Conservation (phyloP, 2,329 filamentous ascomycete species). For the Colletotrichum sp. region DNA sequence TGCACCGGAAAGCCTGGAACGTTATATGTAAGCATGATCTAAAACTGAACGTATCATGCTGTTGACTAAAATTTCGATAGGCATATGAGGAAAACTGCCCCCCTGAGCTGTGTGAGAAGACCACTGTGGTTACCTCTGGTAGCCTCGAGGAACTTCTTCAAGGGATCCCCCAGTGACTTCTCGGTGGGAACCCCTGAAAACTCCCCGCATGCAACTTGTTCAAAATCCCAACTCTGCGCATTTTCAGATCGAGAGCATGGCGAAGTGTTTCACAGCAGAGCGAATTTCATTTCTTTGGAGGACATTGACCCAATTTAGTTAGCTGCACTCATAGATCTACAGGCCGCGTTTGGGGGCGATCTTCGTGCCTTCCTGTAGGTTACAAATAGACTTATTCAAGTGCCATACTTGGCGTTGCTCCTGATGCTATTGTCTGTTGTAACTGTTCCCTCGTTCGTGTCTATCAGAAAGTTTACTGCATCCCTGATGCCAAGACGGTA, state of each 20-base stretch:
- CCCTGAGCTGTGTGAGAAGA: background rate
- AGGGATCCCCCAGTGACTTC: background rate
- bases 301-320: background rate
- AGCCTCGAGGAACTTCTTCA: background rate
- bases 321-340: background rate
- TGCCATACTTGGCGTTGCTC: background rate
- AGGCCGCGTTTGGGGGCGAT: background rate
- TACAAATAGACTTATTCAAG: background rate
- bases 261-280: background rate
- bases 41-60: background rate
- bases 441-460: background rate
- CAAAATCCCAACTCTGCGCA: background rate
- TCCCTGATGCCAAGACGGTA: background rate
- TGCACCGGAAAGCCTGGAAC: background rate
- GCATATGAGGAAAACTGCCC: background rate
- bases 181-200: background rate
- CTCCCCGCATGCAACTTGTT: background rate
- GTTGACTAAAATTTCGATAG: background rate
- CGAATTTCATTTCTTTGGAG: background rate
- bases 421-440: background rate
- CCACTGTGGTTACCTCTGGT: background rate
- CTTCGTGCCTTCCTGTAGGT: background rate
- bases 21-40: background rate
- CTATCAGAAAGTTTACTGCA: background rate
- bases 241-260: background rate